These are phyloP conservation scores for Rhizopus sp. DNA, from an alignment of 371 early-diverging fungal species.

Conservation along the genomic window DNA sequence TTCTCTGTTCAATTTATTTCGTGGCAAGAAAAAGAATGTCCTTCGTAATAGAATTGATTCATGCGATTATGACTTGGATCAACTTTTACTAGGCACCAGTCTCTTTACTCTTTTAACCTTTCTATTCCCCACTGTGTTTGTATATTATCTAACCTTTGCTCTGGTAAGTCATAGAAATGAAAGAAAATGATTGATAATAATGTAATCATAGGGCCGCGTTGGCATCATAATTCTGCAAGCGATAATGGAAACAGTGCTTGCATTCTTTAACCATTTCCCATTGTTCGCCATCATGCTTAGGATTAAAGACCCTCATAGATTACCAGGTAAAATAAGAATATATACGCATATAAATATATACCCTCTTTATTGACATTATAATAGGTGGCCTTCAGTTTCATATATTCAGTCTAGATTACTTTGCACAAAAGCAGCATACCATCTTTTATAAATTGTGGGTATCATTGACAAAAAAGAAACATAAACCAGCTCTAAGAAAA, in stretches of 20 bases:
- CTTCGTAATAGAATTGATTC: constrained; percentile 93
- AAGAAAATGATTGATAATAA: neutral
- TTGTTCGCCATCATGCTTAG: constrained; percentile 89
- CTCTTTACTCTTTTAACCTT: constrained; percentile 92
- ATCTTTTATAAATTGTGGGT: constrained; percentile 12
- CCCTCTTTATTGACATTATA: neutral
- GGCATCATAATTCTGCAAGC: constrained; percentile 81
- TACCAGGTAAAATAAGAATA: constrained; percentile 67
- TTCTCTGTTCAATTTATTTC: constrained; percentile 89
- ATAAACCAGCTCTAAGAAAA: neutral
- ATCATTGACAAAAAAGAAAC: neutral
- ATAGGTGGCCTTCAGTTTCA: constrained; percentile 54
- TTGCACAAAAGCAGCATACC: constrained; percentile 30
- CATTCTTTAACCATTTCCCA: constrained; percentile 93
- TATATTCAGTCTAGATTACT: constrained; percentile 41
- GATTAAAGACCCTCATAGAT: constrained; percentile 82
- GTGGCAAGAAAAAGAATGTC: constrained; percentile 91
- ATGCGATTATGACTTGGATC: constrained; percentile 94
- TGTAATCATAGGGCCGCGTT: constrained; percentile 61
- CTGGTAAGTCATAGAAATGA: constrained; percentile 51
- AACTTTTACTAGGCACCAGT: constrained; percentile 92
- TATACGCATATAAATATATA: neutral
- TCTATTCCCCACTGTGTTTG: constrained; percentile 92
- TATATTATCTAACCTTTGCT: constrained; percentile 91
- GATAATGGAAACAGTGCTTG: constrained; percentile 78